Conservation (phyloP, 345 rosid genomes). For the Viola odorata region DNA sequence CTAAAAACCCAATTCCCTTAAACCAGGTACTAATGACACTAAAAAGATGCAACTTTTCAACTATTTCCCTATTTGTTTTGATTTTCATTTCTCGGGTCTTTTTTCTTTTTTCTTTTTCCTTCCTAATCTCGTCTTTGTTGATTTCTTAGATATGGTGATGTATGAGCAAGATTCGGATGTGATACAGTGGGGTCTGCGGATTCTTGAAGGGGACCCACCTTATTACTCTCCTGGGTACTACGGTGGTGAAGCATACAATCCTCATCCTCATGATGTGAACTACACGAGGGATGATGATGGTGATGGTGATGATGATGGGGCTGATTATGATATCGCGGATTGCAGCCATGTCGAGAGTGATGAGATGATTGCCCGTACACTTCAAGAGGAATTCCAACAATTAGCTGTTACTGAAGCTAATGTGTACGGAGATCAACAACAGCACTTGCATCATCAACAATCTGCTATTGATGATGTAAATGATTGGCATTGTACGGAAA, state of each 20-base stretch:
- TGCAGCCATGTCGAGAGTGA: conserved; percentile 64
- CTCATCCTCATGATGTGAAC: conserved; percentile 12
- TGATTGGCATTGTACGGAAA: conserved; percentile 42
- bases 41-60: too few relatives aligned
- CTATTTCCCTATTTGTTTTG: neutral
- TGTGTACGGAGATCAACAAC: conserved; percentile 32
- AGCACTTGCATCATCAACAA: conserved; percentile 21
- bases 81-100: neutral
- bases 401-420: conserved; percentile 52
- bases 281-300: conserved; percentile 35
- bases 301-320: conserved; percentile 22
- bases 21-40: too few relatives aligned
- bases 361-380: conserved; percentile 74
- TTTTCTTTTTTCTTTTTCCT: neutral
- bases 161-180: conserved; percentile 47
- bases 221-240: conserved; percentile 45
- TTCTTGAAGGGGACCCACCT: conserved; percentile 51
- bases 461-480: conserved; percentile 24
- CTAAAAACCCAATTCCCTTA: too few relatives aligned
- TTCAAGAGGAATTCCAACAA: conserved; percentile 85
- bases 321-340: conserved; percentile 39
- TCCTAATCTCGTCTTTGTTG: neutral
- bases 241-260: conserved; percentile 33
- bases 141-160: conserved; percentile 20
- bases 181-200: conserved; percentile 46